Evolutionary conservation across 768 basidiomycete species (phyloP).

Genomic region (Termitomyces sp.): DNA sequence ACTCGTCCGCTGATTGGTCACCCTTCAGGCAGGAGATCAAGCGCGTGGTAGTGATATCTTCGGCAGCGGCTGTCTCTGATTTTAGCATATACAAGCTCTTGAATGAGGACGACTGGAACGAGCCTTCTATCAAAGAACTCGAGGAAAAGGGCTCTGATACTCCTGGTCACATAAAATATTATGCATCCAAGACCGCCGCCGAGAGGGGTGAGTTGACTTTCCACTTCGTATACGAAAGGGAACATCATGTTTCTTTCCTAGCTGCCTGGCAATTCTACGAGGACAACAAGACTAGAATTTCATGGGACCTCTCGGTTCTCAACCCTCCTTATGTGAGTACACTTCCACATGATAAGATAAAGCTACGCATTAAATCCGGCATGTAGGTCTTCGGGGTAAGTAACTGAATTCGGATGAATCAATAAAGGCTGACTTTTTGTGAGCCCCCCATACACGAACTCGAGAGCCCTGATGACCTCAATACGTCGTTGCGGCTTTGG

Average conservation of each 20-base stretch:
- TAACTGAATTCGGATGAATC: neutral
- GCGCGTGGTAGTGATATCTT: slow-evolving; percentile 60
- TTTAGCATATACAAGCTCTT: slow-evolving; percentile 22
- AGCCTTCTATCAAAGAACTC: slow-evolving; percentile 39
- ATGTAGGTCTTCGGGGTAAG: slow-evolving; percentile 26
- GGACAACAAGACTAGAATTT: slow-evolving; percentile 28
- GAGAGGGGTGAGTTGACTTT: slow-evolving; percentile 36
- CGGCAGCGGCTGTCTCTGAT: slow-evolving; percentile 41
- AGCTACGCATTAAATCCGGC: neutral
- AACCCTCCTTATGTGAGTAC: slow-evolving; percentile 44
- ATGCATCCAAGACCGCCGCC: slow-evolving; percentile 52
- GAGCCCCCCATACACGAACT: slow-evolving; percentile 35
- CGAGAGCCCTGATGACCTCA: slow-evolving; percentile 23
- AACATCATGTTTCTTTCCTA: slow-evolving; percentile 7
- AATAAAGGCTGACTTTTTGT: neutral
- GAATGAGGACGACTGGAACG: slow-evolving; percentile 57
- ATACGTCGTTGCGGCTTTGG: slow-evolving; percentile 28
- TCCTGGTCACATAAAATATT: slow-evolving; percentile 7
- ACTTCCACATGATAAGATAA: neutral
- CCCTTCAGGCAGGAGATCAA: slow-evolving; percentile 28
- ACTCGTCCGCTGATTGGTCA: neutral
- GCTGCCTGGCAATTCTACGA: slow-evolving; percentile 36
- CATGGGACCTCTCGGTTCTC: slow-evolving; percentile 48
- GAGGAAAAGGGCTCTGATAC: slow-evolving; percentile 45
- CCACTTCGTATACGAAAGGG: neutral